phyloP scores from a whole-genome alignment of 1,284 basidiomycete genomes.

The Lignosus rhinocerotis region DNA sequence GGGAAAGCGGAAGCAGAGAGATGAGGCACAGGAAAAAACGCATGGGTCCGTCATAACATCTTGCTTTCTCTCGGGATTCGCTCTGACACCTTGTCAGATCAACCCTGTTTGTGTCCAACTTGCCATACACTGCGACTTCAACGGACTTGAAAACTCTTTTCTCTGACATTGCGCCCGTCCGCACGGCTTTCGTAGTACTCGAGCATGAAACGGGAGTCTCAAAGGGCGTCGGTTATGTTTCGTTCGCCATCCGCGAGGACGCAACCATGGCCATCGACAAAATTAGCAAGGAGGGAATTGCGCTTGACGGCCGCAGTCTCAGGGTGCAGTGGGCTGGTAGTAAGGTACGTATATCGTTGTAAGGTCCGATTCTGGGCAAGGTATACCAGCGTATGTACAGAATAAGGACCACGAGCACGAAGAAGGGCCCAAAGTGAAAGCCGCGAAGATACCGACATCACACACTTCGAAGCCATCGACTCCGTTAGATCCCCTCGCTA shows the following conservation, averaged over 20 bases:
- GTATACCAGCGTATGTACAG: constrained; percentile 8
- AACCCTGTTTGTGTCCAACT: constrained; percentile 79
- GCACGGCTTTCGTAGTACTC: constrained; percentile 92
- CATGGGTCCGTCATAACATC: constrained; percentile 38
- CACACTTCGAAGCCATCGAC: constrained; percentile 36
- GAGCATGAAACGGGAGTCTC: constrained; percentile 80
- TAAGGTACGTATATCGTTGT: constrained; percentile 51
- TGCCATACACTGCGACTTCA: constrained; percentile 89
- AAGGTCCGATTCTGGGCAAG: not conserved
- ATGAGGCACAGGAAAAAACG: constrained; percentile 26
- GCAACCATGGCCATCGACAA: constrained; percentile 75
- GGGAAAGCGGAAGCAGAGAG: constrained; percentile 56
- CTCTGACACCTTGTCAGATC: constrained; percentile 42
- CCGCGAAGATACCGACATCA: constrained; percentile 35
- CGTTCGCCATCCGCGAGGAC: constrained; percentile 89
- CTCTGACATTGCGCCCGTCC: constrained; percentile 93
- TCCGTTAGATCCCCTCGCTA: constrained; percentile 71
- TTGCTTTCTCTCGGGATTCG: not conserved
- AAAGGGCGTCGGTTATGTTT: constrained; percentile 98
- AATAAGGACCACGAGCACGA: constrained; percentile 37
- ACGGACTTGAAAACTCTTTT: constrained; percentile 91
- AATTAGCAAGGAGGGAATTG: constrained; percentile 55
- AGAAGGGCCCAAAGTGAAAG: constrained; percentile 34
- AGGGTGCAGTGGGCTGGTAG: constrained; percentile 80
- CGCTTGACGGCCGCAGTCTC: constrained; percentile 65